Evolutionary conservation across 331 rosid genomes (phyloP).

Genomic region (Saraca asoca): DNA sequence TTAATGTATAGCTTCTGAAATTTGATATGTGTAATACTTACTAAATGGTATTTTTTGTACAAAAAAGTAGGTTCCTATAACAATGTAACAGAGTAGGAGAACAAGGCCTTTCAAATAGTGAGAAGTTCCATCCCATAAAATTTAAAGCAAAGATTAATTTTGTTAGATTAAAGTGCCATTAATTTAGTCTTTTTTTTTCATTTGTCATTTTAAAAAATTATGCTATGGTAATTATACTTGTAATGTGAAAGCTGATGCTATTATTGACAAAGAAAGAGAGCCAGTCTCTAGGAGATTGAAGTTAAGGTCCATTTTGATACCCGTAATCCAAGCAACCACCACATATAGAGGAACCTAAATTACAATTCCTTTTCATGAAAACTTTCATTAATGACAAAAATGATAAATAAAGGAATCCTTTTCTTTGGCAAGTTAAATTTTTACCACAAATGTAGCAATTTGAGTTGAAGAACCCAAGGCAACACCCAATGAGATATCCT

Average conservation of each 20-base stretch:
- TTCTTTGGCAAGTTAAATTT: no score
- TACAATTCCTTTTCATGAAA: slow-evolving; percentile 20
- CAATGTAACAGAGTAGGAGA: background rate
- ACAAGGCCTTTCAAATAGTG: background rate
- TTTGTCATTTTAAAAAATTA: no score
- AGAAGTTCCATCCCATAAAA: background rate
- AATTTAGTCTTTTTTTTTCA: background rate
- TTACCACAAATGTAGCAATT: slow-evolving; percentile 59
- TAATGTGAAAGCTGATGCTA: slow-evolving; percentile 53
- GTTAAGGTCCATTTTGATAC: slow-evolving; percentile 56
- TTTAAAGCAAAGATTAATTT: background rate
- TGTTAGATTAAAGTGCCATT: background rate
- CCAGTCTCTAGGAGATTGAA: slow-evolving; percentile 57
- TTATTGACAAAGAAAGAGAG: slow-evolving; percentile 53
- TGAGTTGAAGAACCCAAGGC: slow-evolving; percentile 69
- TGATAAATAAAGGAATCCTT: background rate
- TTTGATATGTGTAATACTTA: no score
- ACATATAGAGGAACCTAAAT: slow-evolving; percentile 61
- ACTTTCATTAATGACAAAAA: background rate
- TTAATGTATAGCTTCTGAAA: no score
- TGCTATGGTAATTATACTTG: slow-evolving; percentile 36
- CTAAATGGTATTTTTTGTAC: no score
- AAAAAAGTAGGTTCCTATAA: background rate
- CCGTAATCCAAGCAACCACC: slow-evolving; percentile 59
- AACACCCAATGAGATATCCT: slow-evolving; percentile 62